Evolutionary conservation across 2,329 filamentous ascomycete species (phyloP).

Genomic region (Trichophyton simii): DNA sequence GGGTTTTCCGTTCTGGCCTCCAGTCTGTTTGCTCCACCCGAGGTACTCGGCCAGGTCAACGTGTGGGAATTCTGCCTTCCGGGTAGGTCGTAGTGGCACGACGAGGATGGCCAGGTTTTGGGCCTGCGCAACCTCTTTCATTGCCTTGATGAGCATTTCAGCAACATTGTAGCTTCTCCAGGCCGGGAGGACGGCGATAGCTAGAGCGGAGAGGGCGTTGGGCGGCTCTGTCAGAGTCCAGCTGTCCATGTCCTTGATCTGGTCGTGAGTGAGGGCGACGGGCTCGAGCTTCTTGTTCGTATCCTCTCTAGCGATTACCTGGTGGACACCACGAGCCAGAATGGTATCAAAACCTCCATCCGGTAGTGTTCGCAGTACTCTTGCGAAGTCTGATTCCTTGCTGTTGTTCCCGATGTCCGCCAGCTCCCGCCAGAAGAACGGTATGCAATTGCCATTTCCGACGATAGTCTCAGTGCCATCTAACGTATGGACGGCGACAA

Average conservation of each 20-base stretch:
- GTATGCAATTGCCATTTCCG: neutral
- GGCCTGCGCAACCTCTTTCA: neutral
- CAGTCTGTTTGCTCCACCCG: neutral
- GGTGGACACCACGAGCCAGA: neutral
- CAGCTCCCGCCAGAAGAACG: constrained; percentile 1
- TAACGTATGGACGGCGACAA: neutral
- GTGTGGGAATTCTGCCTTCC: neutral
- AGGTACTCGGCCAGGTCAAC: neutral
- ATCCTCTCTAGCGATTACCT: neutral
- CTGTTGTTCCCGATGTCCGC: neutral
- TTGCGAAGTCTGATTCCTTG: neutral
- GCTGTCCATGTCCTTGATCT: neutral
- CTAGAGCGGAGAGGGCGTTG: neutral
- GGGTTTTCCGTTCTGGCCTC: neutral
- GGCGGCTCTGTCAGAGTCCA: neutral
- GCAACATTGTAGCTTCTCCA: neutral
- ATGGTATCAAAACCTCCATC: neutral
- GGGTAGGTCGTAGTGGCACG: neutral
- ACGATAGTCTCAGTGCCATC: neutral
- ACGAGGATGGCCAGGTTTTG: neutral
- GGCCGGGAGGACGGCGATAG: neutral
- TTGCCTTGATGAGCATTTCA: neutral
- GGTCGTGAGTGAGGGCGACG: neutral
- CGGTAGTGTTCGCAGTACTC: neutral
- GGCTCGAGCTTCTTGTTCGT: neutral